Evolutionary conservation across 148 eudicot genomes (phyloP), one percentile per base, ranked within the genome.

Genomic region (Mesembryanthemum crystallinum): DNA sequence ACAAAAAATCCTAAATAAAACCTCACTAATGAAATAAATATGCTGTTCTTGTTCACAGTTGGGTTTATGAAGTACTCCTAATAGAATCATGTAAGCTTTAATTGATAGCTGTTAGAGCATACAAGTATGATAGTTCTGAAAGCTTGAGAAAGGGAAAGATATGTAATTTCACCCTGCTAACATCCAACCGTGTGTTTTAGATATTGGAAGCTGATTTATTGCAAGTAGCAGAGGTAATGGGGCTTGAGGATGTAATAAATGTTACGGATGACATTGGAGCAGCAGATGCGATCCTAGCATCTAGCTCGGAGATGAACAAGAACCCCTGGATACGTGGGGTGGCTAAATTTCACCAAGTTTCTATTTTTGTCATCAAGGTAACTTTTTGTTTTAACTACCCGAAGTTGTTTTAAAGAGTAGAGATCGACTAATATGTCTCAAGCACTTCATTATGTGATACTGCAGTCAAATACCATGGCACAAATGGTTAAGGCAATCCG

Each of bases 401-500:
- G n/a, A 27, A 73, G 64, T 12, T 35, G n/a, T 13, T 23, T 21
- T 29, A 55, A 11, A 8, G 14, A 45, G 1, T 45, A 45, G 49
- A 45, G 37, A 66, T 71, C 49, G 28, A 0, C 21, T 15, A n/a
- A 32, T 58, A 9, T 55, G 39, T 72, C 51, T 68, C 12, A 30
- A 58, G 20, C 71, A 20, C 33, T 28, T 72, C 12, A 49, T 52
- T 14, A 29, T 73, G 28, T 73, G 76, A 64, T 64, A 64, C 5
- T 88, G 81, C 87, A 95, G 97, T 92, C 96, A 60, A 92, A 86
- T 80, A 89, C 97, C 61, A 90, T 95, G 97, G 96, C 97, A 60
- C 96, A 92, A 82, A 91, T 95, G 92, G 96, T 92, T 3, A 95
- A 95, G 85, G 99, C 99, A 60, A 80, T 95, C 59, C 97, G 88